Percentiles rank a stretch among this genome's conserved stretches.
phyloP scores from a whole-genome alignment of 345 rosid genomes.

The Gossypium mustelinum region DNA sequence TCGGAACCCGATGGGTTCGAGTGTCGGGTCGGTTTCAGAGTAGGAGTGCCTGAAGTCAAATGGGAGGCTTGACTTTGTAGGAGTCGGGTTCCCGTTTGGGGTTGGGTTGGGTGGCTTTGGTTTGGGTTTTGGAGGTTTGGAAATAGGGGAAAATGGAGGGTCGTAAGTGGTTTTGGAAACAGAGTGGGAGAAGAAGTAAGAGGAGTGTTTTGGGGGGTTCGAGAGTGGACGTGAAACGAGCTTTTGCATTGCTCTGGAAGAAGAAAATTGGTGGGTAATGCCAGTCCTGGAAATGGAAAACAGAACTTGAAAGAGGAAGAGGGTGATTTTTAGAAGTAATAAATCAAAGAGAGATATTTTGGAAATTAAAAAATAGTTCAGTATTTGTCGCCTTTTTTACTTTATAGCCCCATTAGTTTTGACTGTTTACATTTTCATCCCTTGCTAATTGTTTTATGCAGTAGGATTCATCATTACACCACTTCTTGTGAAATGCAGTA shows the following conservation, averaged over 20 bases:
- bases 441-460: too few relatives aligned
- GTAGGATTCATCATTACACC: not conserved
- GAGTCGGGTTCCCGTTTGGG: conserved; percentile 17
- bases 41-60: conserved; percentile 81
- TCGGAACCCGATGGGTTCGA: too few relatives aligned
- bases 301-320: not conserved
- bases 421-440: not conserved
- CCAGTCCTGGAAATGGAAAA: not conserved
- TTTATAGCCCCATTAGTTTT: not conserved
- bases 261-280: not conserved
- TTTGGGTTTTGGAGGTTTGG: conserved; percentile 19
- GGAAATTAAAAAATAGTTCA: not conserved
- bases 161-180: conserved; percentile 30
- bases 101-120: conserved; percentile 2
- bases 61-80: conserved; percentile 55
- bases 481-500: not conserved
- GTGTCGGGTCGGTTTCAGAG: conserved; percentile 41
- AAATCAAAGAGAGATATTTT: not conserved
- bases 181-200: conserved; percentile 21
- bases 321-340: not conserved
- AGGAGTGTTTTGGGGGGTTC: not conserved
- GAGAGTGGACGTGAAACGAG: not conserved
- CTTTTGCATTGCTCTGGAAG: conserved; percentile 12
- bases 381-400: not conserved
- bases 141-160: conserved; percentile 30